Evolutionary conservation across 2,329 filamentous ascomycete genomes (phyloP).

Genomic region (Cercospora sp.): DNA sequence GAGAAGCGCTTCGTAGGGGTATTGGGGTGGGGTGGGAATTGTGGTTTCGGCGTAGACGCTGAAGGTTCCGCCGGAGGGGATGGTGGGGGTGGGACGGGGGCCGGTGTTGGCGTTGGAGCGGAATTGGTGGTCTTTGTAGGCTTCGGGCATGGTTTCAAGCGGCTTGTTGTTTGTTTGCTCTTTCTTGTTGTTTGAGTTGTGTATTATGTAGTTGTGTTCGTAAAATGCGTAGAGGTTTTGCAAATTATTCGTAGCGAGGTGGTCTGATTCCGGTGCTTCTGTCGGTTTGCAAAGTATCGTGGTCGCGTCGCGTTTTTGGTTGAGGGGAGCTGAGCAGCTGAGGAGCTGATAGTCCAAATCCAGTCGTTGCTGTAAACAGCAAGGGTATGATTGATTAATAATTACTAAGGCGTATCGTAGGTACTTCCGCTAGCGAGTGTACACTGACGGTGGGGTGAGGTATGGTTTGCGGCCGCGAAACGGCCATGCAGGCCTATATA

Average conservation of each 20-base stretch:
- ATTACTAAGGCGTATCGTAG: background rate
- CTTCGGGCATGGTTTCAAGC: constrained; percentile 13
- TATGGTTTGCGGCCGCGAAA: background rate
- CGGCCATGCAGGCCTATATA: background rate
- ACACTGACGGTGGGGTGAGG: too few species aligned
- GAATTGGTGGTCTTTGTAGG: constrained; percentile 33
- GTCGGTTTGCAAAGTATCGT: background rate
- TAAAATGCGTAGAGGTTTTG: background rate
- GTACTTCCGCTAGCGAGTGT: background rate
- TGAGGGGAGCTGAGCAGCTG: background rate
- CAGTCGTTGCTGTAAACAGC: background rate
- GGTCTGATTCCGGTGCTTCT: background rate
- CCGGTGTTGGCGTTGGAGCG: constrained; percentile 31
- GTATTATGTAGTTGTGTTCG: background rate
- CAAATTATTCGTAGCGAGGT: background rate
- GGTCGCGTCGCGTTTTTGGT: background rate
- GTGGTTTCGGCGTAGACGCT: constrained; percentile 37
- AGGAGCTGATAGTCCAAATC: background rate
- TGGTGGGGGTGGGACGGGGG: constrained; percentile 33
- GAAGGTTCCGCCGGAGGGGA: constrained; percentile 38
- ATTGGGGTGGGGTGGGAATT: constrained; percentile 45
- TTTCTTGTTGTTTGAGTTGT: background rate
- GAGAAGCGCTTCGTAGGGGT: constrained; percentile 48
- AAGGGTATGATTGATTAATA: background rate
- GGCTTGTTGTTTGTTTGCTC: background rate